A percentile compares a stretch with the other conserved stretches of the same genome.
These are phyloP conservation scores for Hymenoscyphus scutula DNA, from an alignment of 2,329 filamentous ascomycete genomes.

Conservation along the genomic window DNA sequence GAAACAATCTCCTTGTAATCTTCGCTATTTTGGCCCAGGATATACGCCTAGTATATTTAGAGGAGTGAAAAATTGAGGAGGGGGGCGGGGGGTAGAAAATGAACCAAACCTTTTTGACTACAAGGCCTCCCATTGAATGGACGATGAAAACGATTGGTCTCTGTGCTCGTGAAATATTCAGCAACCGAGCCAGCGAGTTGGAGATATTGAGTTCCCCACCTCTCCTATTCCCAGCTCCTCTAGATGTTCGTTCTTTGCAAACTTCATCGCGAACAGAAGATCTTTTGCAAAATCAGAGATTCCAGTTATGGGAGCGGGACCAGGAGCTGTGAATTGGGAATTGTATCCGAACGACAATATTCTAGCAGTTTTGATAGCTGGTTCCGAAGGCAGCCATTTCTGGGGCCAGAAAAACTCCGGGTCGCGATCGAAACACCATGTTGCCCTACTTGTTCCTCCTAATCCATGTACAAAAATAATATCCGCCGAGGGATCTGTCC, in stretches of 20 bases:
- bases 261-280: slow-evolving; percentile 31
- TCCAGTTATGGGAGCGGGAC: slow-evolving; percentile 9
- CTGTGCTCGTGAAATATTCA: too few species aligned
- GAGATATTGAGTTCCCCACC: too few species aligned
- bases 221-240: slow-evolving; percentile 7
- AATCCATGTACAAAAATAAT: slow-evolving; percentile 44
- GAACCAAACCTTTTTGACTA: slow-evolving; percentile 14
- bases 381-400: slow-evolving; percentile 17
- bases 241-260: slow-evolving; percentile 19
- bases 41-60: slow-evolving; percentile 16
- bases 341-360: slow-evolving; percentile 24
- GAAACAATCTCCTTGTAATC: slow-evolving; percentile 32
- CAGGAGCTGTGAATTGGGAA: slow-evolving; percentile 12
- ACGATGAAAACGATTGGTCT: slow-evolving; percentile 20
- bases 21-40: slow-evolving; percentile 30
- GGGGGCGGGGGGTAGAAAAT: neutral
- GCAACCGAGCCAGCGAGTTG: too few species aligned
- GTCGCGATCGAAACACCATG: slow-evolving; percentile 37
- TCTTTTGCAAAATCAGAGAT: slow-evolving; percentile 35
- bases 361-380: slow-evolving; percentile 13
- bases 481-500: slow-evolving; percentile 20
- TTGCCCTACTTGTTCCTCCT: slow-evolving; percentile 38
- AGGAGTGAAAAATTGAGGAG: too few species aligned
- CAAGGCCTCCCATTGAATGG: slow-evolving; percentile 23
- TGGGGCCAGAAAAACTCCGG: slow-evolving; percentile 38